Conservation (phyloP, 2,329 filamentous ascomycete species). For the Penicillium sp. region DNA sequence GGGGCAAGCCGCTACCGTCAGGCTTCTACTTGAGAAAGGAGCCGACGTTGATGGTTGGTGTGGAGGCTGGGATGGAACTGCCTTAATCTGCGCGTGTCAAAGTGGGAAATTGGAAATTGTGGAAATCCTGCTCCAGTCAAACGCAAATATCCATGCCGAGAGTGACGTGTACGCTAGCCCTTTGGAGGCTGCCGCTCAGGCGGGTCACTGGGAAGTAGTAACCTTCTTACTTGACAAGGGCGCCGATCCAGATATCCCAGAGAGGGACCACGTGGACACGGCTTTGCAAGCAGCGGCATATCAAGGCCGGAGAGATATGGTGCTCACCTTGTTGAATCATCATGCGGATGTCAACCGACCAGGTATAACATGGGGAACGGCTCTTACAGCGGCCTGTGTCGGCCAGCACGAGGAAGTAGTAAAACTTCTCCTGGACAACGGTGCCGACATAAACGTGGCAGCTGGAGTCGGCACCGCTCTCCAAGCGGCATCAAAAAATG, state of each 20-base stretch:
- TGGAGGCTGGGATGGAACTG: background rate
- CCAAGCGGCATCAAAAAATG: too few species aligned
- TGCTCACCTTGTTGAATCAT: background rate
- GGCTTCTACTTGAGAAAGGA: background rate
- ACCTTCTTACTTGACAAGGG: background rate
- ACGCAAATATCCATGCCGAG: background rate
- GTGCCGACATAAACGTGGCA: background rate
- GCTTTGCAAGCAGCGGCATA: background rate
- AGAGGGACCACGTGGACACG: background rate
- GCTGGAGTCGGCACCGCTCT: background rate
- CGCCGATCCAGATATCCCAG: background rate
- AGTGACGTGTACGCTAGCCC: background rate
- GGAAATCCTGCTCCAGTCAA: background rate
- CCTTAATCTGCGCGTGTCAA: background rate
- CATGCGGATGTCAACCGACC: background rate
- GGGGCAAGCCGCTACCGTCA: background rate
- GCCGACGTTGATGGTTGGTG: background rate
- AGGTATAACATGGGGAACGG: background rate
- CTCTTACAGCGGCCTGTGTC: background rate
- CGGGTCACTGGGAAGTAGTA: background rate
- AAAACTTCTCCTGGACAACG: background rate
- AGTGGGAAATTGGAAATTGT: background rate
- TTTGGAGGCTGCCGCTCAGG: background rate
- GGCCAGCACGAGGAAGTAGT: background rate
- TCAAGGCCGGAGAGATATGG: background rate